Base-by-base conservation (phyloP, 495 filamentous ascomycete genomes). In the Aspergillus affinis region DNA sequence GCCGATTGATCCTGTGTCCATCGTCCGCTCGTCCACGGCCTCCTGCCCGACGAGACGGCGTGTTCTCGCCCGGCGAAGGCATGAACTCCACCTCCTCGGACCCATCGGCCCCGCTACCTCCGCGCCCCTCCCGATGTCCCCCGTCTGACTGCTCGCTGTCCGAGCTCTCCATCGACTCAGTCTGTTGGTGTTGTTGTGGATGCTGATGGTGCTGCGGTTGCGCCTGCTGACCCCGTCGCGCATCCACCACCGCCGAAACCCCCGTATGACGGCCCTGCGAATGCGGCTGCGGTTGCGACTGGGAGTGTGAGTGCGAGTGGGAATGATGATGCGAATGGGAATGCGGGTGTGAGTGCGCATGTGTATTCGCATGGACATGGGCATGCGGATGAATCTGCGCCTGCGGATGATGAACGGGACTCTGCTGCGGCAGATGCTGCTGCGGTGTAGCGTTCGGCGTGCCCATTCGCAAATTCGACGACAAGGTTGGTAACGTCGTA, bases 91-190 rank as follows among this genome's bases (percentile, higher is more conserved):
- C 26, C 26, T 65, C 65, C 18, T 55, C 65, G 19, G 66, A 51
- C 23, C 47, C 60, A 54, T 67, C 65, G 18, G 55, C 49, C 32
- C 55, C 55, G 9, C 51, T 49, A 10, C 19, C 45, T 56, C 65
- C 63, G 26, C 62, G 64, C 47, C 48, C 66, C 54, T 53, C 55
- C 49, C 45, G 29, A n/a, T 23, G 65, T 21, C 57, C 54, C 13
- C 41, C 60, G 23, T 68, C 65, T 8, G 65, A 67, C 5, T 59
- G 65, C 27, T 68, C 66, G 46, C 58, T 65, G 17, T 70, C 67
- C 6, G 63, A 65, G 52, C 50, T 63, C 46, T 62, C 64, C 19
- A 62, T 58, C 27, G 49, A 50, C 20, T 61, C 61, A 1, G 41
- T 21, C 20, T 32, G 36, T 10, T 32, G 29, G 3, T 7, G 29